These are phyloP conservation scores for Cordia subcordata DNA, from an alignment of 257 asterid genomes.

Conservation along the genomic window DNA sequence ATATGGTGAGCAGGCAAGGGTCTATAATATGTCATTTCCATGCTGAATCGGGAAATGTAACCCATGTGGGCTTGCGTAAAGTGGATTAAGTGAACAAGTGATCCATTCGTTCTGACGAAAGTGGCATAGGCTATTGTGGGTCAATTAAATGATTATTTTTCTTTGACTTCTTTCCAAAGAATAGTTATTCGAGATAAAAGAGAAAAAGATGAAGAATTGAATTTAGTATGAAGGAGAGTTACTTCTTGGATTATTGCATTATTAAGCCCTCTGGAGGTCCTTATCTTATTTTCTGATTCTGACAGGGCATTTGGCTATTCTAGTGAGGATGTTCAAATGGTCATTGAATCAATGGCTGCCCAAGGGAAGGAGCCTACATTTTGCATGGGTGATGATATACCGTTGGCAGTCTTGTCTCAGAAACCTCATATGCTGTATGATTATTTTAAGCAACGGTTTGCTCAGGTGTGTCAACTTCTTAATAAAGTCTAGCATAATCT, in stretches of 20 bases:
- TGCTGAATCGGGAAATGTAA: too few relatives aligned
- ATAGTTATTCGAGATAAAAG: background rate
- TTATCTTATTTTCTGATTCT: slow-evolving; percentile 16
- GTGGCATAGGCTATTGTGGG: too few relatives aligned
- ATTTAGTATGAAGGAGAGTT: background rate
- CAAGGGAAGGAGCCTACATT: slow-evolving; percentile 99
- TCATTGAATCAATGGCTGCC: slow-evolving; percentile 96
- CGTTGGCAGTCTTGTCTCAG: slow-evolving; percentile 82
- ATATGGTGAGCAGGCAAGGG: too few relatives aligned
- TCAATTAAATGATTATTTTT: too few relatives aligned
- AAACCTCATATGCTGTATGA: slow-evolving; percentile 91
- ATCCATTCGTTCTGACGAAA: too few relatives aligned
- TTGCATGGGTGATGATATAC: slow-evolving; percentile 99
- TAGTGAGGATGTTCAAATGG: slow-evolving; percentile 99
- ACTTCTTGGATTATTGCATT: slow-evolving; percentile 2
- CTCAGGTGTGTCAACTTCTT: slow-evolving; percentile 61
- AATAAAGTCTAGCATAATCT: slow-evolving; percentile 2
- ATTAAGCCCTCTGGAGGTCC: slow-evolving; percentile 8
- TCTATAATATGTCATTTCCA: too few relatives aligned
- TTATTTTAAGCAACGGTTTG: slow-evolving; percentile 96
- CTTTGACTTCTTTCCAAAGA: background rate
- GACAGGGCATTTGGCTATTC: slow-evolving; percentile 96
- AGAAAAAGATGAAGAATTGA: background rate
- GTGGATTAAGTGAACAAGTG: too few relatives aligned
- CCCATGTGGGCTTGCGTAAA: too few relatives aligned